Base-by-base conservation (phyloP, 805 yeast genomes). In the Yarrowia hollandica region DNA sequence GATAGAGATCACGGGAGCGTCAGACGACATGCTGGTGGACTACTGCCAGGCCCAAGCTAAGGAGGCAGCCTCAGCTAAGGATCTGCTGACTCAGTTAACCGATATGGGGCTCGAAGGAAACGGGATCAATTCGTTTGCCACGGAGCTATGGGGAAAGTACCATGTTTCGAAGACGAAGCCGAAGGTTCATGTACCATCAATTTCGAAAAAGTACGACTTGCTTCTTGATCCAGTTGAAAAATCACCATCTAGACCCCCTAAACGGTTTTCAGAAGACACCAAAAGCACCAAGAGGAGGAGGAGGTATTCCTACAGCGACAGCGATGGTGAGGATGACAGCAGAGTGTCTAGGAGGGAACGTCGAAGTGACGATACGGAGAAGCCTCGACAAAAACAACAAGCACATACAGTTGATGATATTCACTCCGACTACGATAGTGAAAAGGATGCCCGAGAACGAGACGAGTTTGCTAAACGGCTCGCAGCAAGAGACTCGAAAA, bases 321-420 rank as follows among this genome's bases (percentile, higher is more conserved):
- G 39, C 9, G 38, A 21, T 10, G 16, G 15, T 4, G 39, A 31
- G 37, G 55, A 33, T 10, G 25, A 44, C 14, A n/a, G 22, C 5
- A 23, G 21, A 4, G 3, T 12, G 18, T 6, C 12, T 14, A 11
- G 4, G n/a, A 5, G 9, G 10, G 14, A 10, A n/a, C 5, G 5
- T 16, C 3, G n/a, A 14, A 8, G 30, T 23, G 9, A 5, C 12
- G 22, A 16, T 21, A 28, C 9, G 18, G 30, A 15, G 14, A 30
- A 44, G 9, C n/a, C 21, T 5, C 28, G 28, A 11, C 3, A 12
- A 14, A n/a, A 5, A 7, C 31, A 60, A 3, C 6, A 81, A 79
- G 34, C 84, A 81, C 57, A 78, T 70, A 59, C 62, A 1, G 46
- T 74, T 65, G 66, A 79, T 77, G 63, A 78, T 71, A 6, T 71